These are phyloP conservation scores for Cercophora samala DNA, from an alignment of 495 filamentous ascomycete species.

Conservation along the genomic window DNA sequence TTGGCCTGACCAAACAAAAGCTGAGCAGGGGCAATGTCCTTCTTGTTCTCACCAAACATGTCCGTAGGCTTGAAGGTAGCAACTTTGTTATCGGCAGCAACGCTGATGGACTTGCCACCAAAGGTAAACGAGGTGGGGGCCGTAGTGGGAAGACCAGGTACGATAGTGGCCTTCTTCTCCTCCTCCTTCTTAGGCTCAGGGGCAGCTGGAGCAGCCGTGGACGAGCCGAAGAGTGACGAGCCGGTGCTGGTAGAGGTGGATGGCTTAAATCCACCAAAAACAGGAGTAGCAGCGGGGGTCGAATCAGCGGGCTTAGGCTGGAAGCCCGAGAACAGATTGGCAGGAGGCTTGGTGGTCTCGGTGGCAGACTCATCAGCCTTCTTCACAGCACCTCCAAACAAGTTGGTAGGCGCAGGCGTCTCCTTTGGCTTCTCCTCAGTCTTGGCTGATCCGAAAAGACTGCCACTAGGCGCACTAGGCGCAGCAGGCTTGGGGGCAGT, in stretches of 20 bases:
- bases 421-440: slow-evolving; percentile 22
- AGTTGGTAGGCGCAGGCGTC: slow-evolving; percentile 11
- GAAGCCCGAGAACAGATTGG: slow-evolving; percentile 20
- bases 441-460: slow-evolving; percentile 30
- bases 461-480: slow-evolving; percentile 16
- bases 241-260: slow-evolving; percentile 13
- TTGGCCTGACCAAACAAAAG: slow-evolving; percentile 33
- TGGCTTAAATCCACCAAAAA: slow-evolving; percentile 29
- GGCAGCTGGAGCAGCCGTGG: slow-evolving; percentile 14
- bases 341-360: slow-evolving; percentile 16
- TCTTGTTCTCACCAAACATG: slow-evolving; percentile 41
- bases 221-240: slow-evolving; percentile 24
- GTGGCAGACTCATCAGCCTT: slow-evolving; percentile 26
- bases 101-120: slow-evolving; percentile 18
- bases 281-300: slow-evolving; percentile 21
- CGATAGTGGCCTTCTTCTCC: slow-evolving; percentile 25
- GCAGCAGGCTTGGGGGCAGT: slow-evolving; percentile 33
- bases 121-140: slow-evolving; percentile 23
- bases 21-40: slow-evolving; percentile 23
- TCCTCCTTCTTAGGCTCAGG: slow-evolving; percentile 16
- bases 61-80: slow-evolving; percentile 40
- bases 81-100: slow-evolving; percentile 25
- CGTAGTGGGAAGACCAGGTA: slow-evolving; percentile 11
- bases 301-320: slow-evolving; percentile 21
- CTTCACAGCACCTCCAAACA: slow-evolving; percentile 25